Conservation (phyloP, 2,329 filamentous ascomycete species). For the Purpureocillium takamizusanense region DNA sequence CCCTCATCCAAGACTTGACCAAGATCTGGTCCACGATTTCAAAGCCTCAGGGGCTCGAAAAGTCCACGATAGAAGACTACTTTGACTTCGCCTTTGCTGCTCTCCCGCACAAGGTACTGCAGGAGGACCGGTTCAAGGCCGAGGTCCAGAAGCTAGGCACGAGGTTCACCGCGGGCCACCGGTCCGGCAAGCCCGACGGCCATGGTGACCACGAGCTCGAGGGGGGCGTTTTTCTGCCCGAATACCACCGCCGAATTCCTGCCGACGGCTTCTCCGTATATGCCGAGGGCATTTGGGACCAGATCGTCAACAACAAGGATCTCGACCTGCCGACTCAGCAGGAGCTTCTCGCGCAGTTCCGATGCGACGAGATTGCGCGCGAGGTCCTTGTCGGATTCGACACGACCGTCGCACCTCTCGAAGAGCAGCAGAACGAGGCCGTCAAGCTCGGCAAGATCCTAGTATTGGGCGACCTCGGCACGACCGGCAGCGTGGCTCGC, state of each 20-base stretch:
- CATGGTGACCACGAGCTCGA: slow-evolving; percentile 63
- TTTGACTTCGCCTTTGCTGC: slow-evolving; percentile 98
- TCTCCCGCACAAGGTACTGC: slow-evolving; percentile 91
- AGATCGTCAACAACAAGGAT: slow-evolving; percentile 98
- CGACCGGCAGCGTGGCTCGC: slow-evolving; percentile 62
- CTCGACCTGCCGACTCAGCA: slow-evolving; percentile 94
- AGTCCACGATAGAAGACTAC: slow-evolving; percentile 87
- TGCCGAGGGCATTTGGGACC: slow-evolving; percentile 91
- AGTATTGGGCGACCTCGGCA: slow-evolving; percentile 67
- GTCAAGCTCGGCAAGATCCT: slow-evolving; percentile 61
- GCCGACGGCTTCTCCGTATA: slow-evolving; percentile 96
- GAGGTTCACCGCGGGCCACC: slow-evolving; percentile 75
- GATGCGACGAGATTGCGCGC: slow-evolving; percentile 91
- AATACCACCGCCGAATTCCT: slow-evolving; percentile 92
- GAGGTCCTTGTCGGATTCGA: slow-evolving; percentile 85
- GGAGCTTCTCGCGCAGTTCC: slow-evolving; percentile 91
- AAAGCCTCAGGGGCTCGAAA: slow-evolving; percentile 82
- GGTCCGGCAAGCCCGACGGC: slow-evolving; percentile 53
- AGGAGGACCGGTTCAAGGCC: slow-evolving; percentile 79
- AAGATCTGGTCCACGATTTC: slow-evolving; percentile 91
- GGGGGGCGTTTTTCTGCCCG: slow-evolving; percentile 78
- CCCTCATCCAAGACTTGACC: slow-evolving; percentile 78
- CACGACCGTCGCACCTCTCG: slow-evolving; percentile 68
- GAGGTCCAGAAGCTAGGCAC: slow-evolving; percentile 73
- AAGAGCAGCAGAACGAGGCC: slow-evolving; percentile 74